Base-by-base conservation (phyloP, 192 early-diverging fungal genomes). In the Entomortierella beljakovae region DNA sequence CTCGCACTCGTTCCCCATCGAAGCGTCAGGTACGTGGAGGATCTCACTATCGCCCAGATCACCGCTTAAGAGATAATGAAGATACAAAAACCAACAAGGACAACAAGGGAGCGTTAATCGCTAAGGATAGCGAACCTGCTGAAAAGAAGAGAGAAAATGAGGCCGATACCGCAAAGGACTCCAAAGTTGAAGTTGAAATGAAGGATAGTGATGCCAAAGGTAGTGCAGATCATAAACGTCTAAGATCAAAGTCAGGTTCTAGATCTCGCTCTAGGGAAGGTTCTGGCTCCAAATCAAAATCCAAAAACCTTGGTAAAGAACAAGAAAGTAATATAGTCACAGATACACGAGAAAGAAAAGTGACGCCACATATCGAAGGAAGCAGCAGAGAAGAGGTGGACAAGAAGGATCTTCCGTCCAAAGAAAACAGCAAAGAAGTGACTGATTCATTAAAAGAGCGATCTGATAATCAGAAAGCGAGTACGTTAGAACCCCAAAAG, bases 11-110 rank as follows among this genome's bases (percentile, higher is more conserved):
- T 16, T 60, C 72, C 1, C 22, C 34, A n/a, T 56, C 58, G 1
- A 61, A 65, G 40, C 63, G 64, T 31, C 57, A 48, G 15, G 22
- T 22, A 1, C 53, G 57, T 29, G 71, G 56, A 23, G 70, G 64
- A 40, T 54, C 64, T 15, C 63, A 53, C 13, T 55, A 66, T 43
- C 28, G 34, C 4, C 50, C 57, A 11, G 64, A 68, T 5, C 43
- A 55, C 25, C 72, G 72, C 5, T 3, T 53, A 13, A 37, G 50
- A 18, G 38, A 57, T 40, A 31, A 52, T 18, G 53, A 61, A 40
- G 49, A 51, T 9, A 28, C 29, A 13, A 66, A 28, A 33, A 56
- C 22, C 64, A 64, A 55, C n/a, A 43, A 42, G 34, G 33, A 63
- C 38, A 49, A 38, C 22, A 46, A 46, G 58, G 52, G n/a, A n/a